phyloP scores from a whole-genome alignment of 2,329 filamentous ascomycete species.

The Aspergillus hortae region DNA sequence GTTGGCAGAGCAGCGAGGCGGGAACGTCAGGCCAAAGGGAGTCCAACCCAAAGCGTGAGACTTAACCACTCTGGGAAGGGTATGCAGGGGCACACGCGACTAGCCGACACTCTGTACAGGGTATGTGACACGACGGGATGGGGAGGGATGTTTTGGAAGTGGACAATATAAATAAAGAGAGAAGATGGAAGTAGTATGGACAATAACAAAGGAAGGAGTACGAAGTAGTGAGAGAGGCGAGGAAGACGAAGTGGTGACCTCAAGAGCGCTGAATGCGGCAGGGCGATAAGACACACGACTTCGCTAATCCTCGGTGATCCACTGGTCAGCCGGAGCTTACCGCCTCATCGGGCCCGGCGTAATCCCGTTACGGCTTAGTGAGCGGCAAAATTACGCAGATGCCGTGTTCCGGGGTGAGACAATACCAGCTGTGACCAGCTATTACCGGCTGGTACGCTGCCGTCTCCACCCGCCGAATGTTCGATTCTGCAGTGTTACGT shows the following conservation, averaged over 20 bases:
- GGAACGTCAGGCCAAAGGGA: constrained; percentile 7
- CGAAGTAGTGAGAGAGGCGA: not conserved
- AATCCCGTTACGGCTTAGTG: not conserved
- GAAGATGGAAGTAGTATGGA: not conserved
- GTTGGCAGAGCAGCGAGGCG: constrained; percentile 16
- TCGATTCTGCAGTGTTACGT: not conserved
- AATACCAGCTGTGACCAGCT: not conserved
- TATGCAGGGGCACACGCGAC: constrained; percentile 21
- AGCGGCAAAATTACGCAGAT: not conserved
- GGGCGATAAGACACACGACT: not conserved
- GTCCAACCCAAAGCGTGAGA: constrained; percentile 16
- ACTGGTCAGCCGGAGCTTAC: not conserved
- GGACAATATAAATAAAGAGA: not conserved
- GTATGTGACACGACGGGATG: not conserved
- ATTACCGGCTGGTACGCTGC: not conserved
- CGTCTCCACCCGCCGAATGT: not conserved
- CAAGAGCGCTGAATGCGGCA: not conserved
- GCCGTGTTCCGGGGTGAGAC: not conserved
- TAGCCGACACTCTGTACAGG: constrained; percentile 6
- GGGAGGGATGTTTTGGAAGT: not conserved
- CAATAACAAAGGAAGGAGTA: not conserved
- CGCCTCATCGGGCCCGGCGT: not conserved
- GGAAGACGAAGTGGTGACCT: not conserved
- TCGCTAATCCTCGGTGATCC: not conserved
- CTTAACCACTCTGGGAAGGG: constrained; percentile 7